Evolutionary conservation across 169 alveolate species (phyloP).

Genomic region (Plasmodium relictum): DNA sequence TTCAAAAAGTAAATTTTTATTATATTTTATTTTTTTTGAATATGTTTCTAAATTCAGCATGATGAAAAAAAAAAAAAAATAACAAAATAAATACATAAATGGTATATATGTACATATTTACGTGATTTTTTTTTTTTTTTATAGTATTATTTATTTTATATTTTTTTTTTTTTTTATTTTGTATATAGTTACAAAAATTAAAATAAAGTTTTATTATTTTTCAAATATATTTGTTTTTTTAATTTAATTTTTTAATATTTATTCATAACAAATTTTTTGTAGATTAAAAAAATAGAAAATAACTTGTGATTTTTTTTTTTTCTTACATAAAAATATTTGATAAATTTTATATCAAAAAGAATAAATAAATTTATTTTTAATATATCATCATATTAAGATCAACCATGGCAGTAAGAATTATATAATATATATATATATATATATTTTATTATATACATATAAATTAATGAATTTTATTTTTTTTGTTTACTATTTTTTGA

Average conservation of each 20-base stretch:
- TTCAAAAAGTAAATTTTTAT: not conserved
- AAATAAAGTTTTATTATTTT: too few relatives aligned
- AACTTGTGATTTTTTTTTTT: not conserved
- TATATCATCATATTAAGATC: not conserved
- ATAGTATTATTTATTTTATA: not conserved
- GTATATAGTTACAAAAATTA: too few relatives aligned
- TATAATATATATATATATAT: slow-evolving; percentile 27
- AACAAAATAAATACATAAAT: not conserved
- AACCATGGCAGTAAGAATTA: slow-evolving; percentile 69
- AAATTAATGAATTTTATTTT: not conserved
- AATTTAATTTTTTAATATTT: slow-evolving; percentile 12
- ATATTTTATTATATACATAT: not conserved
- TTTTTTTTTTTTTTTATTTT: slow-evolving; percentile 9
- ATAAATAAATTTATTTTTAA: not conserved
- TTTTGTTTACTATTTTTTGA: not conserved
- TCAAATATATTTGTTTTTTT: not conserved
- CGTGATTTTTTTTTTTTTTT: not conserved
- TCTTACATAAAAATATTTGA: too few relatives aligned
- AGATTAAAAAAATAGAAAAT: slow-evolving; percentile 4
- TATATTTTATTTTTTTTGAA: not conserved
- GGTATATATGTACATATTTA: not conserved
- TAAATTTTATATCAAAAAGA: not conserved
- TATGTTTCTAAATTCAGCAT: too few relatives aligned
- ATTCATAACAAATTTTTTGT: slow-evolving; percentile 10
- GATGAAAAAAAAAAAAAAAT: not conserved